Conservation (phyloP, 2,329 filamentous ascomycete species). For the Apiospora kogelbergensis region DNA sequence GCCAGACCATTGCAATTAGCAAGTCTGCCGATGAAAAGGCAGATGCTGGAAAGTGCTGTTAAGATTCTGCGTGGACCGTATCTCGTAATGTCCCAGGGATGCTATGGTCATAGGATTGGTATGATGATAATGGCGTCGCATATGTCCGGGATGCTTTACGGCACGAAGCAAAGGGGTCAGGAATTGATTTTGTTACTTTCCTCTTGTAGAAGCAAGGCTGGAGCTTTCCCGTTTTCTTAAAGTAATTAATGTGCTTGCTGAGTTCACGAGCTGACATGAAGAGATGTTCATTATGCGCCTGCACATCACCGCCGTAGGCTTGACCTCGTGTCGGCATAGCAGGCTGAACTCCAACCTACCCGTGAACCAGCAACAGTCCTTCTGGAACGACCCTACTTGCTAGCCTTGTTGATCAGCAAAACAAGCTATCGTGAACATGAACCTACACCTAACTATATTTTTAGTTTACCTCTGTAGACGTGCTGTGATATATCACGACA, state of each 20-base stretch:
- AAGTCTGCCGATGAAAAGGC: constrained; percentile 74
- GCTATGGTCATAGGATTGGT: constrained; percentile 32
- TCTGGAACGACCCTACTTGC: background rate
- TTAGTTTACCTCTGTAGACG: background rate
- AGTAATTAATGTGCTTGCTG: constrained; percentile 9
- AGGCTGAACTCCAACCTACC: background rate
- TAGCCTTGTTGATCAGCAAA: background rate
- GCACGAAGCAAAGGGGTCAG: constrained; percentile 16
- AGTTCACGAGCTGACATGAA: constrained; percentile 4
- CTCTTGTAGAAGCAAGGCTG: constrained; percentile 9
- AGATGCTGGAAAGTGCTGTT: constrained; percentile 84
- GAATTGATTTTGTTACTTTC: constrained; percentile 13
- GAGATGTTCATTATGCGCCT: background rate
- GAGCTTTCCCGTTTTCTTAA: constrained; percentile 11
- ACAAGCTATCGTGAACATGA: background rate
- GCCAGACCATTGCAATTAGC: constrained; percentile 83
- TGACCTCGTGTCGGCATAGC: background rate
- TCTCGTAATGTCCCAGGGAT: constrained; percentile 22
- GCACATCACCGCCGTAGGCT: background rate
- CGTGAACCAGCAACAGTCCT: background rate
- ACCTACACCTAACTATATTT: background rate
- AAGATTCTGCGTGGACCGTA: constrained; percentile 34
- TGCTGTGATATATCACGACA: background rate
- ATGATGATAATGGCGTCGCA: constrained; percentile 34
- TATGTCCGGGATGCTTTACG: constrained; percentile 27